Evolutionary conservation across 1,284 basidiomycete species (phyloP), one percentile per base, ranked within the genome.

Genomic region (Puccinia polysora): DNA sequence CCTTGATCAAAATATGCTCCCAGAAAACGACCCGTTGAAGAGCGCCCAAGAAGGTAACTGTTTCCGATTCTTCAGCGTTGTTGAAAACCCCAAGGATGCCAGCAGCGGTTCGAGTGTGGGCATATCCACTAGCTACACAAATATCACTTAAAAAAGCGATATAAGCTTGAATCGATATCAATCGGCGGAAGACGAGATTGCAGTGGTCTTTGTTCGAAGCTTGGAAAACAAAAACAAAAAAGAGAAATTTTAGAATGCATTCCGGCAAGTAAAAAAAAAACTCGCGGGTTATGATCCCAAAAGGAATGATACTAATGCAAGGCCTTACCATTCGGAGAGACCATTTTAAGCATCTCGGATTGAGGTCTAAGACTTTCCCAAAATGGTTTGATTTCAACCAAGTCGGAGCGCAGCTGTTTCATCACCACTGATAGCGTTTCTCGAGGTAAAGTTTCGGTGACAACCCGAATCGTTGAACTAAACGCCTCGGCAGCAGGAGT

Each of bases 131-230:
- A n/a, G 89, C 90, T 2, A 87, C 85, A 79, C 94, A 91, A 14
- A 93, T 87, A 76, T 97, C 95, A 10, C 89, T 89, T 63, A 98
- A 85, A 23, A 97, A 81, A 20, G 90, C 89, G 40, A 89, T 84
- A 23, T 90, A 86, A 45, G 89, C 87, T 76, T 91, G 87, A 25
- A 96, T 82, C 7, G 86, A 85, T 47, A 91, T 85, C n/a, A 95
- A 83, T 75, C 83, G 84, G 53, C 91, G 85, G 82, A 94, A 94
- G 30, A 83, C 82, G 28, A 81, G 78, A 77, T 91, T 91, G n/a
- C 85, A 84, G 43, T 81, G 80, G 28, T 81, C 80, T 45, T 81
- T 73, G 40, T 83, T 80, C 32, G 84, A 81, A 60, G 53, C 45
- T 63, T 12, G 30, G 14, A 25, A 18, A 49, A 32, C n/a, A 40